A percentile compares a stretch with the other conserved stretches of the same genome.
Conservation (phyloP, 345 rosid species). For the Salix brachista region DNA sequence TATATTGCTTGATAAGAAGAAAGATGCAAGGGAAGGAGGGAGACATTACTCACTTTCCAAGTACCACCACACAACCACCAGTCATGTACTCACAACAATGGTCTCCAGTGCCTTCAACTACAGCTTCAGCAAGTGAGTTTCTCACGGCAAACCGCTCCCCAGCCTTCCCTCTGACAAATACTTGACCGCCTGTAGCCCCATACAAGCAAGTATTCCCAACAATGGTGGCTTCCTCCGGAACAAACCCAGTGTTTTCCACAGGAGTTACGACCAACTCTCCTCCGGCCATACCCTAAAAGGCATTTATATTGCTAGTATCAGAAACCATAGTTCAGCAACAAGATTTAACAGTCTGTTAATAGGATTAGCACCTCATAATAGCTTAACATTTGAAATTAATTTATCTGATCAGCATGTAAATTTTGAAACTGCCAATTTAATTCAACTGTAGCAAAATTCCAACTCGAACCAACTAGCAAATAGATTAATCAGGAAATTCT, state of each 20-base stretch:
- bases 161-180: slow-evolving; percentile 91
- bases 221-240: slow-evolving; percentile 87
- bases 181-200: slow-evolving; percentile 96
- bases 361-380: slow-evolving; percentile 3
- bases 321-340: slow-evolving; percentile 3
- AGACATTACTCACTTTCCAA: slow-evolving; percentile 79
- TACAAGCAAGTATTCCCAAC: slow-evolving; percentile 97
- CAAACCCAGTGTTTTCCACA: slow-evolving; percentile 67
- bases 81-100: slow-evolving; percentile 99
- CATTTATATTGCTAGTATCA: slow-evolving; percentile 21
- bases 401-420: background rate
- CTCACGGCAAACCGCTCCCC: slow-evolving; percentile 99
- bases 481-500: background rate
- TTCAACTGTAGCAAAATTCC: background rate
- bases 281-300: slow-evolving; percentile 90
- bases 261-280: slow-evolving; percentile 92
- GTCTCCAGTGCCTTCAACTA: slow-evolving; percentile 98
- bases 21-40: background rate
- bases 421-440: background rate
- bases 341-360: background rate
- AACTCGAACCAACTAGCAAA: background rate
- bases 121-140: slow-evolving; percentile 95
- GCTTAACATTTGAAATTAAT: background rate
- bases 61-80: slow-evolving; percentile 91
- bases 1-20: slow-evolving; percentile 2